Evolutionary conservation across 352 stramenopile species (phyloP), one percentile per base, ranked within the genome.

Genomic region (Thalassiosira hispida): DNA sequence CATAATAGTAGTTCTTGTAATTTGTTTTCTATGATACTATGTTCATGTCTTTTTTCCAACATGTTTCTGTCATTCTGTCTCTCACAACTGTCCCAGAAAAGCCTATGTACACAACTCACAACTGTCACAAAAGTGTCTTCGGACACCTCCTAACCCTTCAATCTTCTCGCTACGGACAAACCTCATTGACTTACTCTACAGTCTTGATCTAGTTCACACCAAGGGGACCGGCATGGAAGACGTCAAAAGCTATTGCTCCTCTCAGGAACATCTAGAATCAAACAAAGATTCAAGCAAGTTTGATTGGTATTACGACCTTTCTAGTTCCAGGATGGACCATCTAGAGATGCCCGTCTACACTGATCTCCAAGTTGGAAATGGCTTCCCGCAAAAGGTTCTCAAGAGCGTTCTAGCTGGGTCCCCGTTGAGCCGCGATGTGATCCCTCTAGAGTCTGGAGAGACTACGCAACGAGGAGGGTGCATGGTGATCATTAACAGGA

Each of bases 251-350:
- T 70, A 44, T 35, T 70, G 61, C 33, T 14, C 8, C 9, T 20
- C 35, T 57, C 33, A 31, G n/a, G 49, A 18, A 7, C 5, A 16
- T 38, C 14, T 33, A 16, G 40, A 33, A 57, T 5, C 38, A 47
- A 47, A 16, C 1, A 16, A 33, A n/a, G n/a, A n/a, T n/a, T n/a
- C n/a, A 22, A 42, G n/a, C 14, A 68, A 68, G 29, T 33, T 33
- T 47, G 61, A 70, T 33, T 70, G 61, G 61, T 70, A 70, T 51
- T 70, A 70, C 29, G 61, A 70, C 23, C 29, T 70, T 25, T 70
- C 61, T n/a, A 70, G 61, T 51, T 42, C 61, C 9, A 44, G 61
- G 33, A 57, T 12, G 22, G 61, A 70, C 29, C 61, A 70, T 23
- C 38, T 70, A 7, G 61, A 70, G 18, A 60, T 60, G 46, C 42